Base-by-base conservation (phyloP, 2,329 filamentous ascomycete genomes). In the Cercospora brassicicola region DNA sequence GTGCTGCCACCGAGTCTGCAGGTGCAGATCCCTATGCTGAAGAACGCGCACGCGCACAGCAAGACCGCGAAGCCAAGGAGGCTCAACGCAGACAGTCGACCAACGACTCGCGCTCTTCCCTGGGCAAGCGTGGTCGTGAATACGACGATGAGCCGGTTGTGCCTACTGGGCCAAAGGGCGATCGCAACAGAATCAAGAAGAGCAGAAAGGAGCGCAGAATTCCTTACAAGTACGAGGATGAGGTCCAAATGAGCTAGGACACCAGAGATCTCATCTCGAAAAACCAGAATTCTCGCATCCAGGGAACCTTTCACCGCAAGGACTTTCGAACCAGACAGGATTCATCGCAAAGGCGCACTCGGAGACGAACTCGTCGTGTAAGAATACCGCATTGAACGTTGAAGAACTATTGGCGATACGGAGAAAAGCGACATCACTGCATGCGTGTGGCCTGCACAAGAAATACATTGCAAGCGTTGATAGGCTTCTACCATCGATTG, bases 1-100 rank as follows among this genome's bases (percentile, higher is more conserved):
- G 20, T 15, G 39, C 62, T 23, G 64, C 57, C 15, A 57, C 67
- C 23, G 61, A 69, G 4, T 15, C 72, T 9, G 57, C 71, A 4
- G 59, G 73, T 8, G 59, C 71, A 4, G 78, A 79, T 57, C 76
- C 76, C 0, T 78, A 79, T 53, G 77, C 76, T 4, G 74, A 70
- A 36, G 77, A 79, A 69, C 75, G 78, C 36, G 76, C 74, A 62
- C 71, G 72, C 20, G 73, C 72, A 45, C 74, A 77, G 65, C 67
- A 73, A 57, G 73, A 75, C 55, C 84, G 90, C 28, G 81, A 91
- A 62, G 82, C 90, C 11, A 90, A 89, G 74, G 90, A 92, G 59
- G 78, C 87, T 88, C 88, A 91, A 78, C 85, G 78, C 84, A 88
- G 55, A 83, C 86, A 53, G 76, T 88, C 62, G 78, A 82, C 2